A percentile compares a stretch with the other conserved stretches of the same genome.
Conservation (phyloP, 2,329 filamentous ascomycete species). For the Trichocomaceae sp. region DNA sequence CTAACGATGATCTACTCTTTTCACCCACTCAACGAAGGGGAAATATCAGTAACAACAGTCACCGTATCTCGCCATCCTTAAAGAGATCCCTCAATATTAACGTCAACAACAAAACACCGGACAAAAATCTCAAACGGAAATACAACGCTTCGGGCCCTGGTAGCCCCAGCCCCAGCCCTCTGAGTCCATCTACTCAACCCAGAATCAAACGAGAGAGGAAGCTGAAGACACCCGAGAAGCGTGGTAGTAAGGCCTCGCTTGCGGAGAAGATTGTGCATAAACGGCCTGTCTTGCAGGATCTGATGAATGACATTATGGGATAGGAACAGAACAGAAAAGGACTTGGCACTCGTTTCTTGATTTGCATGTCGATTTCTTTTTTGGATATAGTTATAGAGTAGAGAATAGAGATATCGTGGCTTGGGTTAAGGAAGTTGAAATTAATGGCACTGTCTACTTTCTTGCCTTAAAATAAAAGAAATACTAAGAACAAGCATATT, state of each 20-base stretch:
- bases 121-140: conserved; percentile 17
- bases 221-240: conserved; percentile 51
- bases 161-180: neutral
- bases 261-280: conserved; percentile 54
- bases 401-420: too few species aligned
- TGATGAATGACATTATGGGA: conserved; percentile 60
- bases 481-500: too few species aligned
- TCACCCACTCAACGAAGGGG: conserved; percentile 19
- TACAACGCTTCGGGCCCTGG: conserved; percentile 11
- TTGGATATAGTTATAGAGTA: too few species aligned
- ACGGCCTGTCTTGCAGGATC: conserved; percentile 64
- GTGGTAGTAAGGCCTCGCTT: conserved; percentile 50
- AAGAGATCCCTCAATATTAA: conserved; percentile 11
- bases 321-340: conserved; percentile 13
- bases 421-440: too few species aligned
- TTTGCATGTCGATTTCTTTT: too few species aligned
- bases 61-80: neutral
- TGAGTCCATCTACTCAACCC: conserved; percentile 24
- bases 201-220: conserved; percentile 31
- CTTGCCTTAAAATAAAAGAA: too few species aligned
- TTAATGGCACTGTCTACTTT: too few species aligned
- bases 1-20: neutral
- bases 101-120: conserved; percentile 10
- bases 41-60: conserved; percentile 8
- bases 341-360: neutral